Base-by-base conservation (phyloP, 495 filamentous ascomycete genomes). In the Pyrenula massariospora region DNA sequence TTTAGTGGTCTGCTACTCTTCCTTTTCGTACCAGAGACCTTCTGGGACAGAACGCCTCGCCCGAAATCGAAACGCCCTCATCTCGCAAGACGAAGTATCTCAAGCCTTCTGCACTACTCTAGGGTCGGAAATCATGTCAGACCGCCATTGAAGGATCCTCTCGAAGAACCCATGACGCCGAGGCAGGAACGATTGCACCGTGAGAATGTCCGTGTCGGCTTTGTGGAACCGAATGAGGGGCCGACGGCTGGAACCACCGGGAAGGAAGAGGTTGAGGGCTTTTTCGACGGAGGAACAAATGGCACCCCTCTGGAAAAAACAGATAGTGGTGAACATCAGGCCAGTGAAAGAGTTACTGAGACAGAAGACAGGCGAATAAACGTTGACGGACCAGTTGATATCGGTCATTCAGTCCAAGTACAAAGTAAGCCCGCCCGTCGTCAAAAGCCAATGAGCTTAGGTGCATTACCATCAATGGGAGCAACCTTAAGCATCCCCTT, bases 11-110 rank as follows among this genome's bases (percentile, higher is more conserved):
- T 78, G 10, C 68, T 94, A 1, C 73, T 96, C 1, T 95, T 96
- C 62, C 75, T 98, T 56, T 95, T 96, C 62, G 87, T 95, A 3
- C 93, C 93, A 0, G 93, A 98, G 70, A 96, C 91, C 0, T 96
- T 96, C 63, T 96, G 93, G 93, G 91, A 96, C 64, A 79, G 93
- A 21, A 85, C 85, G 2, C 92, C 91, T 1, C 73, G 77, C 48
- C 79, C 87, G 62, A 80, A 79, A 58, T 68, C 68, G 54, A 20
- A 24, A 24, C n/a, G 50, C 8, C 50, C 50, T 10, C 8, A 20
- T 10, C 50, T 52, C 8, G 50, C 19, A 19, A 20, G 20, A 20
- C 50, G 50, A 10, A 52, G 50, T 20, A 52, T 52, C 20, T 52
- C 50, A 24, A 52, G 22, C 19, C 50, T 52, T 5, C 22, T 52